Percentiles rank a stretch among this genome's conserved stretches.
phyloP scores from a whole-genome alignment of 129 eudicot genomes.

The Helianthus tuberosus region DNA sequence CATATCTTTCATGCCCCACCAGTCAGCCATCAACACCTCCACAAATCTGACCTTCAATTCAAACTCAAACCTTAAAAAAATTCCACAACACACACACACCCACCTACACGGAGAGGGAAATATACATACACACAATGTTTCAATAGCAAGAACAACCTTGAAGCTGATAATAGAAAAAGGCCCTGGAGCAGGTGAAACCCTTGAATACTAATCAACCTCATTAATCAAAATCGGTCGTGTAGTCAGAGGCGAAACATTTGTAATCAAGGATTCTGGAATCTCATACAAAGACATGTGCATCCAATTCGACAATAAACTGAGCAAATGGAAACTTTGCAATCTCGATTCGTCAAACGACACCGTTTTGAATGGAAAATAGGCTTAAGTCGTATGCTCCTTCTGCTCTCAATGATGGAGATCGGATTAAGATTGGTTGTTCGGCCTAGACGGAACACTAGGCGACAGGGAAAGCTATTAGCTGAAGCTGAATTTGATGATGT shows the following conservation, averaged over 20 bases:
- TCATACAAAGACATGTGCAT: slow-evolving; percentile 73
- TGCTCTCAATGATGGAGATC: slow-evolving; percentile 50
- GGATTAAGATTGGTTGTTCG: slow-evolving; percentile 26
- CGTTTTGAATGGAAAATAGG: slow-evolving; percentile 31
- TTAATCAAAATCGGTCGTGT: slow-evolving; percentile 58
- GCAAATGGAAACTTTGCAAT: slow-evolving; percentile 53
- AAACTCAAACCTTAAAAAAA: neutral
- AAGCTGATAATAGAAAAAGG: slow-evolving; percentile 73
- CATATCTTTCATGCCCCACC: too few species aligned
- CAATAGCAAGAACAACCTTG: slow-evolving; percentile 44
- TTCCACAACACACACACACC: neutral
- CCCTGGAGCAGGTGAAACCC: slow-evolving; percentile 63
- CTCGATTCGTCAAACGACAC: slow-evolving; percentile 85
- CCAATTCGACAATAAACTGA: slow-evolving; percentile 33
- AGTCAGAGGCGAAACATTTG: slow-evolving; percentile 53
- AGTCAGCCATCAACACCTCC: too few species aligned
- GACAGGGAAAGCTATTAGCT: slow-evolving; percentile 8
- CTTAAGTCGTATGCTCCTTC: slow-evolving; percentile 36
- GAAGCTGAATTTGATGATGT: neutral
- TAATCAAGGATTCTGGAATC: slow-evolving; percentile 69
- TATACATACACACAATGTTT: neutral
- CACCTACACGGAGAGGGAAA: too few species aligned
- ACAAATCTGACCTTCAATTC: neutral
- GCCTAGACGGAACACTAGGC: slow-evolving; percentile 33
- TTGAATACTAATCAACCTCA: slow-evolving; percentile 41